Evolutionary conservation across 2,329 filamentous ascomycete species (phyloP), one percentile per base, ranked within the genome.

Genomic region (Fonsecaea pugnacius): DNA sequence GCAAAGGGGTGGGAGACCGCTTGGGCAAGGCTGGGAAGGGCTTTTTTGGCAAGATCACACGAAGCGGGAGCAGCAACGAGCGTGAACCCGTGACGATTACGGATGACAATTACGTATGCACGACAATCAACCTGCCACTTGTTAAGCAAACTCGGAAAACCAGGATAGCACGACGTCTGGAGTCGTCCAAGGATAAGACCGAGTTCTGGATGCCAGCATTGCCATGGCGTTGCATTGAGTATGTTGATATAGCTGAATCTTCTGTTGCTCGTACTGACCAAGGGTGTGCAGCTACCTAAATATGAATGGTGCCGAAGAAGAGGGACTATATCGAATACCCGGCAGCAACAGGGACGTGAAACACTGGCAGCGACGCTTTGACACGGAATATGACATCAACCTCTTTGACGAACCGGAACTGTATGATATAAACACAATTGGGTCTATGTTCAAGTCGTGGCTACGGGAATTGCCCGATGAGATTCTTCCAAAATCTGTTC

Each of bases 121-220:
- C 90, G 71, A 88, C 96, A 50, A 91, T 98, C 75, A 96, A 95
- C 72, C 82, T 91, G 56, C 92, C 92, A 1, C 80, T 98, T 33
- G 84, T 96, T 30, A 90, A 96, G 75, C 94, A 98, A 78, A 93
- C 93, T 6, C 87, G 94, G n/a, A 82, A 88, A 68, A 97, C 94
- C 0, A 86, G 94, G 68, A 97, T 98, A 74, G 96, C 92, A 7
- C 96, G 94, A 77, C 87, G 90, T 33, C 81, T 98, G 50, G 91
- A 96, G 73, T 87, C 91, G 66, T 96, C 93, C 9, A 87, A 89
- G 67, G 94, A 98, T 74, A 97, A 97, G 82, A 98, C 94, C 0
- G 94, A 97, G 74, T 98, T 96, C 74, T 98, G 94, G 94, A 96
- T 98, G 93, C 94, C 94, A 12, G 91, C 92, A 6, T 89, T 98